These are phyloP conservation scores for Zymoseptoria brevis DNA, from an alignment of 2,329 filamentous ascomycete species.

Conservation along the genomic window DNA sequence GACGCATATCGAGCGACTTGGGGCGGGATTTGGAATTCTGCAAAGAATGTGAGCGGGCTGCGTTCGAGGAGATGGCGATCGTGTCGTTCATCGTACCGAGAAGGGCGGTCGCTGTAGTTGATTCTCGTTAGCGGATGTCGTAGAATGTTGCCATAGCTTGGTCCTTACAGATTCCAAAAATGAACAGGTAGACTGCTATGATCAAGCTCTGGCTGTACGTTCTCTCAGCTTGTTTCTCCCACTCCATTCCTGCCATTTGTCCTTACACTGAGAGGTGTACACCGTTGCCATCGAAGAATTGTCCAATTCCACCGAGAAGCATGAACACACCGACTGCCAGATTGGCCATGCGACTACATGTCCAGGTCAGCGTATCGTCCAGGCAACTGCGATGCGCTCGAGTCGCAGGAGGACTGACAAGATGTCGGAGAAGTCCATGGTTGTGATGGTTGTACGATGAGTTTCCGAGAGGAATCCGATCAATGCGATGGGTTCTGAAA, in stretches of 20 bases:
- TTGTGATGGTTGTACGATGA: not conserved
- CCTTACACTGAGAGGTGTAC: slow-evolving; percentile 42
- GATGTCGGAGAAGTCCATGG: slow-evolving; percentile 86
- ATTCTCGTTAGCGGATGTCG: no score
- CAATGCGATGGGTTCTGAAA: not conserved
- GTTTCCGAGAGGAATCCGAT: not conserved
- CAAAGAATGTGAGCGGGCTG: slow-evolving; percentile 5
- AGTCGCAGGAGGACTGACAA: slow-evolving; percentile 57
- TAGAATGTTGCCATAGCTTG: not conserved
- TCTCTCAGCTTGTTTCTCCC: not conserved
- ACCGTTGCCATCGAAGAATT: slow-evolving; percentile 50
- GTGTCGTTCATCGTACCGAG: slow-evolving; percentile 31
- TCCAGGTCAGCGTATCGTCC: slow-evolving; percentile 8
- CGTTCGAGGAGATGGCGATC: not conserved
- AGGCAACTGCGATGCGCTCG: slow-evolving; percentile 4
- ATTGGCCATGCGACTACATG: slow-evolving; percentile 81
- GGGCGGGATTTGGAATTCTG: slow-evolving; percentile 89
- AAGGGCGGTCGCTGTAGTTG: slow-evolving; percentile 50
- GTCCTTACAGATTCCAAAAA: slow-evolving; percentile 74
- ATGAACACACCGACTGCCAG: slow-evolving; percentile 79
- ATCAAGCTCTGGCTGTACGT: slow-evolving; percentile 59
- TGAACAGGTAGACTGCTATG: slow-evolving; percentile 75
- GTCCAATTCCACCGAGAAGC: slow-evolving; percentile 71
- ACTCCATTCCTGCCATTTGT: not conserved
- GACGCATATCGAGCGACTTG: slow-evolving; percentile 89